Percentiles rank a stretch among this genome's conserved stretches.
Evolutionary conservation across 768 basidiomycete genomes (phyloP).

Genomic region (Boletus pseudopeckii): DNA sequence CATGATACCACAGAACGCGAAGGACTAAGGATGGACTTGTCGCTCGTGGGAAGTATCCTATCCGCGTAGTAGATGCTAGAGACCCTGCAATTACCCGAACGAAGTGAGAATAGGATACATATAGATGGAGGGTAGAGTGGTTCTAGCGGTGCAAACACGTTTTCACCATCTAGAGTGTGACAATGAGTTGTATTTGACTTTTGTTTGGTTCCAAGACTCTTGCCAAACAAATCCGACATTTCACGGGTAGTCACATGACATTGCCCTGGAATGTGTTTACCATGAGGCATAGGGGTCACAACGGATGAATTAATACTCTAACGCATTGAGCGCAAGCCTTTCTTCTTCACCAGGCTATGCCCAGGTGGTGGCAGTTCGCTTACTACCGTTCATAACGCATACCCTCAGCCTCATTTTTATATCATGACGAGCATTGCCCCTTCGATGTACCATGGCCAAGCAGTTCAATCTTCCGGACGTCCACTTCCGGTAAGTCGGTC

Average conservation of each 20-base stretch:
- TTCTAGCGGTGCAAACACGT: no score
- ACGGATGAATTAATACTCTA: not conserved
- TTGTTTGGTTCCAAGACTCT: constrained; percentile 11
- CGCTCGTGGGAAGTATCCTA: not conserved
- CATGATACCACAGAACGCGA: not conserved
- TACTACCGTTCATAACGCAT: not conserved
- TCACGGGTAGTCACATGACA: not conserved
- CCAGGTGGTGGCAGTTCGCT: not conserved
- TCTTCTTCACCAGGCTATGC: not conserved
- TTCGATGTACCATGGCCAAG: not conserved
- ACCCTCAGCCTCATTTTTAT: not conserved
- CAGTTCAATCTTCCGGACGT: not conserved
- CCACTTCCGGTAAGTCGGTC: not conserved
- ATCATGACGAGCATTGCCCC: not conserved
- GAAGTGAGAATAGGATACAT: not conserved
- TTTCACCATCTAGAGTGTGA: no score
- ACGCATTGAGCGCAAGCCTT: not conserved
- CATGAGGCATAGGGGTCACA: constrained; percentile 10
- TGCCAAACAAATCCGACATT: constrained; percentile 5
- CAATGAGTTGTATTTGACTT: not conserved
- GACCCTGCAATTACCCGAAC: no score
- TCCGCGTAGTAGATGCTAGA: no score
- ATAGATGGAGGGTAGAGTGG: not conserved
- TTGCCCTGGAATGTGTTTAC: constrained; percentile 2
- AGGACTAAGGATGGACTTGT: no score